Evolutionary conservation across 176 grass and related monocot species (phyloP), one percentile per base, ranked within the genome.

Genomic region (Oryza brachyantha): DNA sequence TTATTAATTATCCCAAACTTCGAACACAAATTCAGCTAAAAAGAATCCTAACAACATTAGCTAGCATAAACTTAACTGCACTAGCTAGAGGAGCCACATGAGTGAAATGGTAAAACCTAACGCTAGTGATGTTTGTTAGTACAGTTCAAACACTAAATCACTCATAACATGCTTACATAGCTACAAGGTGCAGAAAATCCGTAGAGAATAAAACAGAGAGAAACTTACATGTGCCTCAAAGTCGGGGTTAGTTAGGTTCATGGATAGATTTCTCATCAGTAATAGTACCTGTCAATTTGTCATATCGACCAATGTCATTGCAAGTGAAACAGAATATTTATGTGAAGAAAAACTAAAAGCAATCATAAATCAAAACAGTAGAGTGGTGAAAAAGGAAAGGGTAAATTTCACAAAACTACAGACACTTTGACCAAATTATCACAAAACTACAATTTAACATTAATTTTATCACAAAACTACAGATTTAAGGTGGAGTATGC

Each of bases 221-320:
- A 68, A 61, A 66, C 90, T 85, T 93, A 99, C 96, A 84, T 99
- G 90, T 61, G 87, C 40, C 68, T 96, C 90, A 67, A 99, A 96
- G 32, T 91, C 84, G 36, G 96, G 92, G 77, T 81, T 96, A 27
- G 78, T 93, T 66, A 99, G 84, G 77, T 99, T 99, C 60, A 85
- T 71, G 0, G 96, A 89, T 74, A 99, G 74, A 81, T 99, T 99
- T 80, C 75, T 86, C 96, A 99, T 99, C 29, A 99, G 86, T 29
- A 99, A 57, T 29, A 96, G 39, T 54, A 95, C 96, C 96, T 99
- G 96, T 41, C 69, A 21, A 70, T 62, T 61, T 37, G 73, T 61
- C 24, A 46, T 39, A 14, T 73, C 22, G 29, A 60, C 32, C 22
- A 78, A 62, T 74, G 46, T 55, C 9, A 79, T 52, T 74, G 40